Evolutionary conservation across 2,329 filamentous ascomycete species (phyloP).

Genomic region (Ophiostoma sp.): DNA sequence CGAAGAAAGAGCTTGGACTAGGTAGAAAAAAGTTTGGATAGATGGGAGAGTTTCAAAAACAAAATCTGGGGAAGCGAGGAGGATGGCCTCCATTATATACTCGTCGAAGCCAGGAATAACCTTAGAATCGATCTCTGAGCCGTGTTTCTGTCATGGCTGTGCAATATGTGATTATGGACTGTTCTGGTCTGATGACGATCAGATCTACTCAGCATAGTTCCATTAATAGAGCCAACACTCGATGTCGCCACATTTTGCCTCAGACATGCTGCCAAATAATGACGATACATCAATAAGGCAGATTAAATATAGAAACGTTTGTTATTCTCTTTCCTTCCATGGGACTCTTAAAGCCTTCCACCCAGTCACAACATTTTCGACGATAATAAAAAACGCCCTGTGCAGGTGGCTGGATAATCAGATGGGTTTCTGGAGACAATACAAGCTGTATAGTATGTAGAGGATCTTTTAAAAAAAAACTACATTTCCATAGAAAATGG

Average conservation of each 20-base stretch:
- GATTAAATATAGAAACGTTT: neutral
- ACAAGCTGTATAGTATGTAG: neutral
- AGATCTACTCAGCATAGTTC: neutral
- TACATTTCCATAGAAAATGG: too few species aligned
- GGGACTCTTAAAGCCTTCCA: neutral
- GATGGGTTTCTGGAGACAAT: neutral
- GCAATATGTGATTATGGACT: neutral
- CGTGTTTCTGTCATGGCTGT: neutral
- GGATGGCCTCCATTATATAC: neutral
- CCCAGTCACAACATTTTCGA: neutral
- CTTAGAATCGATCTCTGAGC: neutral
- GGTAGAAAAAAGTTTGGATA: neutral
- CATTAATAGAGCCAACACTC: neutral
- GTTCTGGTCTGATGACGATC: neutral
- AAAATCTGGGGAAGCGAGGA: neutral
- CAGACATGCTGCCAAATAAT: neutral
- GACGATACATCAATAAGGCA: neutral
- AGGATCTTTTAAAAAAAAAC: neutral
- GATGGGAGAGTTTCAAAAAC: neutral
- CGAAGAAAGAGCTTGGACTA: neutral
- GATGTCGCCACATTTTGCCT: neutral
- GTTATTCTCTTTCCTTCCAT: neutral
- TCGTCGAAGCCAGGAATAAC: neutral
- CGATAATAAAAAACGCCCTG: neutral
- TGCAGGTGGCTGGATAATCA: neutral